phyloP scores from a whole-genome alignment of 495 filamentous ascomycete species.

The Neurospora cerealis region DNA sequence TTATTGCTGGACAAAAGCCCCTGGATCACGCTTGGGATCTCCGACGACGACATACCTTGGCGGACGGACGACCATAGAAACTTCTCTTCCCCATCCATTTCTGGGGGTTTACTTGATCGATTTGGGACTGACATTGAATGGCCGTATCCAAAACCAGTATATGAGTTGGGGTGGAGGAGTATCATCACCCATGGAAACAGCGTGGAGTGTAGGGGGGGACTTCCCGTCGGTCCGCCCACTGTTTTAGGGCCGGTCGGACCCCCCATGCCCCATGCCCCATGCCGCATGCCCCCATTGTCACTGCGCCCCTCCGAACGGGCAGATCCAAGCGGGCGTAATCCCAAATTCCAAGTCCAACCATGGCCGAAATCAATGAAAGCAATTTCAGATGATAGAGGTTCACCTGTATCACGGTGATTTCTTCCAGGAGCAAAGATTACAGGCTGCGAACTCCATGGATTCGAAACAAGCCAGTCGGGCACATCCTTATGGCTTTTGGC shows the following conservation, averaged over 20 bases:
- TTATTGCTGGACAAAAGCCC: neutral
- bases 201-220: neutral
- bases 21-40: slow-evolving; percentile 9
- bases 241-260: neutral
- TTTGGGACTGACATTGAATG: neutral
- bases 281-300: neutral
- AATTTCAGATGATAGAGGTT: neutral
- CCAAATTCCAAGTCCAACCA: neutral
- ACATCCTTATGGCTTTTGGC: neutral
- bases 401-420: neutral
- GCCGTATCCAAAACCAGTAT: neutral
- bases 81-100: neutral
- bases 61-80: neutral
- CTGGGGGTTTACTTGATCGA: neutral
- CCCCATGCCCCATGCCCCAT: neutral
- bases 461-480: slow-evolving; percentile 7
- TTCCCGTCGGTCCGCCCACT: neutral
- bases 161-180: neutral
- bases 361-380: neutral
- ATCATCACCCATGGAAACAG: neutral
- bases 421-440: neutral
- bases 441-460: slow-evolving; percentile 1
- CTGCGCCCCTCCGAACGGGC: neutral
- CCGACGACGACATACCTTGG: neutral
- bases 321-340: neutral